Evolutionary conservation across 176 grass and related monocot species (phyloP).

Genomic region (Pharus latifolius): DNA sequence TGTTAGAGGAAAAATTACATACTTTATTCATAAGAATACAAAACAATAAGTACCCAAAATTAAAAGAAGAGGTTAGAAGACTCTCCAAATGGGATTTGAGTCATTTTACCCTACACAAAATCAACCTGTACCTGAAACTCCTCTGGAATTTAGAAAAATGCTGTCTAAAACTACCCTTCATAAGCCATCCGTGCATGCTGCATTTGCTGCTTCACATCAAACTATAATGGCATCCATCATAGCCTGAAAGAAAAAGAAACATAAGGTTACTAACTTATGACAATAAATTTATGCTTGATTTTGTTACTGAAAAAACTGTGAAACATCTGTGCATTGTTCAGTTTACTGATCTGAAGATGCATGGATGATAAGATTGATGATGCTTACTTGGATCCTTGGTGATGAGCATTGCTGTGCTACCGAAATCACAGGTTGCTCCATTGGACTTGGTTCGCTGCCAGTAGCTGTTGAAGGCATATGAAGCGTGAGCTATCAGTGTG

Average conservation of each 20-base stretch:
- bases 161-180: not conserved
- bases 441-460: constrained; percentile 69
- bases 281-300: not conserved
- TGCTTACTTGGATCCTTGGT: constrained; percentile 92
- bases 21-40: constrained; percentile 21
- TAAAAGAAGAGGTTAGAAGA: constrained; percentile 7
- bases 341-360: not conserved
- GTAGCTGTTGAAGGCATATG: constrained; percentile 87
- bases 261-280: not conserved
- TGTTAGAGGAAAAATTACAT: no score
- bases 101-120: constrained; percentile 27
- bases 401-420: constrained; percentile 71
- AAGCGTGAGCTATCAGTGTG: constrained; percentile 63
- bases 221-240: constrained; percentile 53
- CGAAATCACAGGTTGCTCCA: constrained; percentile 91
- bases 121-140: constrained; percentile 7
- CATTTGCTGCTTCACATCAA: constrained; percentile 36
- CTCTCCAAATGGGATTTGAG: not conserved
- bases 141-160: constrained; percentile 3
- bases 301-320: not conserved
- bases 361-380: not conserved
- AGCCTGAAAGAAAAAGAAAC: constrained; percentile 36
- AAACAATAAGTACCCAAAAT: constrained; percentile 24
- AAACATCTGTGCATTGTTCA: not conserved
- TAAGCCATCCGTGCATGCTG: not conserved